Conservation (phyloP, 2,329 filamentous ascomycete genomes). For the Arthrinium phaeospermum region DNA sequence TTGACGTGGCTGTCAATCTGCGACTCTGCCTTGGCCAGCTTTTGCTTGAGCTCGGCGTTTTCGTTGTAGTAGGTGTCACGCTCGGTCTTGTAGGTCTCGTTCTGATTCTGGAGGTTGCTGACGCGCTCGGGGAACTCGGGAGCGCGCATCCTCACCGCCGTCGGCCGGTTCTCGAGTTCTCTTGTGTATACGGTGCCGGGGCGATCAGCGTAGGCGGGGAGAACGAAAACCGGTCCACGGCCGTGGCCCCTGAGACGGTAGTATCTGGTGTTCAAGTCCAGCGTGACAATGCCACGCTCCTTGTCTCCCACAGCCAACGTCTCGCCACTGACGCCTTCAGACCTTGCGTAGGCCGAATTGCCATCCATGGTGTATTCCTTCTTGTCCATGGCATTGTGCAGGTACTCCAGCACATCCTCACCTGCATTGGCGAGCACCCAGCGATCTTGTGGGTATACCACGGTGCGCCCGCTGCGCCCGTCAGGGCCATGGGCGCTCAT, state of each 20-base stretch:
- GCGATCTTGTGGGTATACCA: slow-evolving; percentile 60
- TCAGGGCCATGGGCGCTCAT: slow-evolving; percentile 59
- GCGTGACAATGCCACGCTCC: slow-evolving; percentile 51
- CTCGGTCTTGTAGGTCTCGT: slow-evolving; percentile 19
- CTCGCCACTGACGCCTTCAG: slow-evolving; percentile 49
- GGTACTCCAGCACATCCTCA: slow-evolving; percentile 53
- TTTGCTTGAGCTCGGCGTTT: slow-evolving; percentile 17
- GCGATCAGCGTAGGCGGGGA: slow-evolving; percentile 56
- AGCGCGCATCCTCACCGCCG: slow-evolving; percentile 36
- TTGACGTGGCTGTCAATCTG: slow-evolving; percentile 4
- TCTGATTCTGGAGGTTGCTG: slow-evolving; percentile 32
- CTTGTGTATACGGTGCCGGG: slow-evolving; percentile 50
- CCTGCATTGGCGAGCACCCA: slow-evolving; percentile 62
- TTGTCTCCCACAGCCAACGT: slow-evolving; percentile 38
- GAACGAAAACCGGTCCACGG: slow-evolving; percentile 56
- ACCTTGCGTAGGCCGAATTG: slow-evolving; percentile 41
- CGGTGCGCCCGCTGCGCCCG: slow-evolving; percentile 56
- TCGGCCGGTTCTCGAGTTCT: slow-evolving; percentile 52
- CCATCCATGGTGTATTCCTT: slow-evolving; percentile 48
- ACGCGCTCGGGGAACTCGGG: slow-evolving; percentile 28
- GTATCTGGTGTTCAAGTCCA: slow-evolving; percentile 58
- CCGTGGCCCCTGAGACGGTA: slow-evolving; percentile 55
- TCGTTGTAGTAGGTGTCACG: slow-evolving; percentile 7
- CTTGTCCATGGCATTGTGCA: slow-evolving; percentile 55
- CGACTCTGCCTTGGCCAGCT: slow-evolving; percentile 3